Percentiles rank a stretch among this genome's conserved stretches.
phyloP scores from a whole-genome alignment of 768 basidiomycete genomes.

The Strobilomyces confusus region DNA sequence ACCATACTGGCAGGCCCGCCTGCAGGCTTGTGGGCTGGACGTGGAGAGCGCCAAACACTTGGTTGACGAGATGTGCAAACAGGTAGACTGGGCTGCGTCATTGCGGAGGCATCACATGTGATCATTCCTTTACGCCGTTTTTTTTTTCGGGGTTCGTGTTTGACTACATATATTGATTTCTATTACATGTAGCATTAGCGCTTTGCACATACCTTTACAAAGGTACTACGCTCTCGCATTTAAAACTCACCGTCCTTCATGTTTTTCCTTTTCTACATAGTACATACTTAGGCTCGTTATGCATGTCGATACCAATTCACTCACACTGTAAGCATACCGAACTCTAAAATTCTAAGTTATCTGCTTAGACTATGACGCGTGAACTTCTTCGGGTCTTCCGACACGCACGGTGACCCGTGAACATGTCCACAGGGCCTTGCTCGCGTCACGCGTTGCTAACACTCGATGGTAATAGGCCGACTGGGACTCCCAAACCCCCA shows the following conservation, averaged over 20 bases:
- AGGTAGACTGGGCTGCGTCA: conserved; percentile 18
- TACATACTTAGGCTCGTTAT: neutral
- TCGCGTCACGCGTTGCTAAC: neutral
- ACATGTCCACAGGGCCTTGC: neutral
- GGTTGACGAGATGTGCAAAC: conserved; percentile 26
- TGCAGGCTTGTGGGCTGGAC: conserved; percentile 21
- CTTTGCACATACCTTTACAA: neutral
- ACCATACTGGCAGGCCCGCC: conserved; percentile 24
- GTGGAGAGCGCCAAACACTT: conserved; percentile 12
- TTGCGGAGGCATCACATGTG: conserved; percentile 2
- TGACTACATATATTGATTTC: neutral
- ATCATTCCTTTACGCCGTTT: neutral
- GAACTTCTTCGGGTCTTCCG: neutral
- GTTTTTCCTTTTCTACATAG: neutral
- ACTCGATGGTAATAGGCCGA: neutral
- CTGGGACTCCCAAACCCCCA: neutral
- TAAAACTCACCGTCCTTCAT: neutral
- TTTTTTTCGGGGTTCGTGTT: neutral
- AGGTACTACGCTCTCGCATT: neutral
- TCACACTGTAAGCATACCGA: neutral
- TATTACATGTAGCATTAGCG: conserved; percentile 6
- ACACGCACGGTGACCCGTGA: neutral
- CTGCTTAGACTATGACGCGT: neutral
- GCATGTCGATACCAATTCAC: neutral
- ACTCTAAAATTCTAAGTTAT: neutral